These are phyloP conservation scores for Penicillium dipodomyicola DNA, from an alignment of 495 filamentous ascomycete genomes.

Conservation along the genomic window DNA sequence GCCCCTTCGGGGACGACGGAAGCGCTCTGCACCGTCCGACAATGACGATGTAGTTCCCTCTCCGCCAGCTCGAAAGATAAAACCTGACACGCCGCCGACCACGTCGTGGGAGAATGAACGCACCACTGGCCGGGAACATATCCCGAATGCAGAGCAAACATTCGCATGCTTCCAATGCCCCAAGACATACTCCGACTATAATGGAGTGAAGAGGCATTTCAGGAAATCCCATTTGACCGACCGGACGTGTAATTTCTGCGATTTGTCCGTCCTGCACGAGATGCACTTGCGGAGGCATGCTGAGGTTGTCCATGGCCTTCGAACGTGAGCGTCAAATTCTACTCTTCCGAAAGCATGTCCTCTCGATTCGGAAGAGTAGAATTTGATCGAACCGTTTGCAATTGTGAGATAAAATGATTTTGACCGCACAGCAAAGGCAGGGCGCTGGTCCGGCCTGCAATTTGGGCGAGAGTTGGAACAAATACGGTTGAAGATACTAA, in stretches of 20 bases:
- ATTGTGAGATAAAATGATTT: too few species aligned
- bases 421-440: too few species aligned
- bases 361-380: too few species aligned
- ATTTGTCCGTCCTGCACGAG: constrained; percentile 15
- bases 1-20: constrained; percentile 25
- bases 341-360: too few species aligned
- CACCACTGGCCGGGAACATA: constrained; percentile 12
- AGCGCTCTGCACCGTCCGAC: constrained; percentile 21
- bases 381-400: too few species aligned
- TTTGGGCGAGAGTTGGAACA: too few species aligned
- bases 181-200: constrained; percentile 18
- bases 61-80: constrained; percentile 19
- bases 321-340: constrained; percentile 16
- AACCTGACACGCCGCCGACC: constrained; percentile 12
- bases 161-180: constrained; percentile 21
- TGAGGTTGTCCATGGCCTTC: constrained; percentile 12
- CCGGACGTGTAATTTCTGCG: constrained; percentile 18
- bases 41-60: constrained; percentile 13
- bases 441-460: too few species aligned
- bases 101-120: constrained; percentile 11
- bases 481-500: too few species aligned
- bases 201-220: constrained; percentile 21
- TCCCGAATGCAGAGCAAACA: constrained; percentile 14
- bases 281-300: constrained; percentile 21
- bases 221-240: constrained; percentile 15